Conservation (phyloP, 2,329 filamentous ascomycete species). For the Colletotrichum endophyticum region DNA sequence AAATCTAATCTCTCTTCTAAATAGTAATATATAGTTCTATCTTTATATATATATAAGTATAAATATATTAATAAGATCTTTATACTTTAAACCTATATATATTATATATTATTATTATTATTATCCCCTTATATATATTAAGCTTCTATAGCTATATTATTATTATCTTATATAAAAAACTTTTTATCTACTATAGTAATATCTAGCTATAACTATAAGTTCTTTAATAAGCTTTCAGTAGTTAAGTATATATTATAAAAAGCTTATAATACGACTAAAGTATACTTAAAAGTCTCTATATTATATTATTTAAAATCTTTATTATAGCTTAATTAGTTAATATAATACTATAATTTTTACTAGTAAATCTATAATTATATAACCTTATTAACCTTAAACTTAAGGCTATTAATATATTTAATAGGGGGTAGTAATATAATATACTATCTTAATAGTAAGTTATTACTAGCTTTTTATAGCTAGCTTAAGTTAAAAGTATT, state of each 20-base stretch:
- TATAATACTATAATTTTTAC: neutral
- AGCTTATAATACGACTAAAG: neutral
- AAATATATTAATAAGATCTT: too few relatives aligned
- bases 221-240: neutral
- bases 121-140: too few relatives aligned
- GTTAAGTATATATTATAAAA: neutral
- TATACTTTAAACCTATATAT: too few relatives aligned
- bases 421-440: neutral
- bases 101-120: too few relatives aligned
- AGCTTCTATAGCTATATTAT: too few relatives aligned
- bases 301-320: neutral
- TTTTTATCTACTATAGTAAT: neutral
- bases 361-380: neutral
- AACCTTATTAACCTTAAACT: neutral
- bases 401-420: neutral
- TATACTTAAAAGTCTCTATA: neutral
- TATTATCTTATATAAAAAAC: too few relatives aligned
- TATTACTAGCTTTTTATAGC: neutral
- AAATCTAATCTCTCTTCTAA: too few relatives aligned
- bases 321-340: neutral
- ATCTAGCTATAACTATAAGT: neutral
- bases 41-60: too few relatives aligned
- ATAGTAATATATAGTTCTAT: too few relatives aligned
- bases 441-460: neutral
- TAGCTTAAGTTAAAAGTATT: too few relatives aligned